phyloP scores from a whole-genome alignment of 805 yeast species.

The Teunomyces gatunensis region DNA sequence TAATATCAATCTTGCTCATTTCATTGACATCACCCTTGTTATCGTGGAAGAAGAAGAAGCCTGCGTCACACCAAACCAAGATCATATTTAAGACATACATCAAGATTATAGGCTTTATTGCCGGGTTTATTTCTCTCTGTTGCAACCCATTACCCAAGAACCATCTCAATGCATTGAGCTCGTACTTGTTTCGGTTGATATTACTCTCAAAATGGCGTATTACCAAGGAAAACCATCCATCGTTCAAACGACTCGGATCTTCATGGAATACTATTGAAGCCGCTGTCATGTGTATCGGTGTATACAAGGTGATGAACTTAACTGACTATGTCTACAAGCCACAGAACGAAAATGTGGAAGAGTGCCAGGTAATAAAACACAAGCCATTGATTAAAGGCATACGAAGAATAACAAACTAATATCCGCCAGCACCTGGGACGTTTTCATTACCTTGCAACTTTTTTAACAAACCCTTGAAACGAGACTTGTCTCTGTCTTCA shows the following conservation, averaged over 20 bases:
- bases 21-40: slow-evolving; percentile 33
- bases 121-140: slow-evolving; percentile 29
- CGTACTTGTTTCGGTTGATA: slow-evolving; percentile 33
- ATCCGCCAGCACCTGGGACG: slow-evolving; percentile 78
- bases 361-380: slow-evolving; percentile 5
- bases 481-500: slow-evolving; percentile 61
- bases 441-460: slow-evolving; percentile 66
- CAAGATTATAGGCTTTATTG: slow-evolving; percentile 31
- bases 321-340: slow-evolving; percentile 27
- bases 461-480: slow-evolving; percentile 63
- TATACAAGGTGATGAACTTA: slow-evolving; percentile 38
- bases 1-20: slow-evolving; percentile 32
- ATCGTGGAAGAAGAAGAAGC: slow-evolving; percentile 4
- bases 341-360: slow-evolving; percentile 10
- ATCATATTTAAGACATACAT: slow-evolving; percentile 31
- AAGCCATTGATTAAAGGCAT: slow-evolving; percentile 14
- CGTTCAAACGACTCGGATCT: slow-evolving; percentile 23
- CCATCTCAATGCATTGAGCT: slow-evolving; percentile 27
- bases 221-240: slow-evolving; percentile 37
- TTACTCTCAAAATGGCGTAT: slow-evolving; percentile 43
- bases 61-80: slow-evolving; percentile 19
- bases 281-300: slow-evolving; percentile 31
- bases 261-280: slow-evolving; percentile 36
- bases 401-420: slow-evolving; percentile 23
- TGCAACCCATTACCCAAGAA: slow-evolving; percentile 21